Base-by-base conservation (phyloP, 2,329 filamentous ascomycete species). In the Chaetomium olivaceum region DNA sequence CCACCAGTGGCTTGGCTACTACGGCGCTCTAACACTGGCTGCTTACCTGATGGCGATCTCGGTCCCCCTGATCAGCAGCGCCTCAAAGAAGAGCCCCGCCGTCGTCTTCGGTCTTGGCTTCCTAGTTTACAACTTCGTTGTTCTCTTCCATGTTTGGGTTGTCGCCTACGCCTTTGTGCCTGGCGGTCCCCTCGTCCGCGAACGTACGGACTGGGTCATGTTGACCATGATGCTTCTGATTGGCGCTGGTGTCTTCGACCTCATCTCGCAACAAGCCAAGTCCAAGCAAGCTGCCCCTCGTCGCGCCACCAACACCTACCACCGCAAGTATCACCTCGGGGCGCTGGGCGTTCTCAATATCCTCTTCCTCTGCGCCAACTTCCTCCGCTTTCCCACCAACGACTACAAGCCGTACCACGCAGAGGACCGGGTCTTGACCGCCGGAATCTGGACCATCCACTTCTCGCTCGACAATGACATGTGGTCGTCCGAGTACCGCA, bases 101-200 rank as follows among this genome's bases (percentile, higher is more conserved):
- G 83, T 84, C 29, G 92, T 91, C 0, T 99, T 99, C 75, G 95
- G 94, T 2, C 76, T 96, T 16, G 94, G 91, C 4, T 97, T 97
- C 80, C 80, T 97, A 61, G 77, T 96, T 58, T 99, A 98, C 82
- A 97, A 98, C 78, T 84, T 98, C 73, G 80, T 98, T 80, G 89
- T 97, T 4, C 85, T 99, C n/a, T 97, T 97, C 82, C 94, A 98
- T 75, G 93, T 97, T 63, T 99, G 95, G 95, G 91, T 97, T 43
- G 95, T 99, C 12, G 95, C 95, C 2, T 99, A 99, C 74, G 95
- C 95, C 14, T 99, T 99, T 72, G 95, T 99, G 3, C 95, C 95
- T 1, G 95, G 95, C 60, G 95, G 95, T 1, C 92, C 92, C 3
- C 84, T 97, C 0, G 91, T 99, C 52, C 89, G 95, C 54, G 95